Evolutionary conservation across 179 eudicot species (phyloP).

Genomic region (Beta lomatogona): DNA sequence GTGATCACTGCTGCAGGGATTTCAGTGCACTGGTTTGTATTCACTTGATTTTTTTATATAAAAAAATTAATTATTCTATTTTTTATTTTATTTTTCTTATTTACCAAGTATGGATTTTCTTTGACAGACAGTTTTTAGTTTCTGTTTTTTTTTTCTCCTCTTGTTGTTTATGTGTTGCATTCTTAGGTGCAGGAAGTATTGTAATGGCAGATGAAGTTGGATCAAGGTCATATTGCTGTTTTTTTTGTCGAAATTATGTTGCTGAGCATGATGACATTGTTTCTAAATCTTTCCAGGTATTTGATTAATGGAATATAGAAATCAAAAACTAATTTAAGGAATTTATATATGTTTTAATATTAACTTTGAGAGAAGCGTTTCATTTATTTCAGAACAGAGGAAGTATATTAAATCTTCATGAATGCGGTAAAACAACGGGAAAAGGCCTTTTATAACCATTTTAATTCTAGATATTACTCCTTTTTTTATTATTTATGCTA

Average conservation of each 20-base stretch:
- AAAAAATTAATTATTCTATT: not conserved
- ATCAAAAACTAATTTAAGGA: not conserved
- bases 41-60: not conserved
- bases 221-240: slow-evolving; percentile 44
- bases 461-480: too few relatives aligned
- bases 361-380: too few relatives aligned
- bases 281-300: slow-evolving; percentile 48
- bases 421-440: not conserved
- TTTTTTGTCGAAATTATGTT: slow-evolving; percentile 39
- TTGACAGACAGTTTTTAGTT: not conserved
- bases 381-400: too few relatives aligned
- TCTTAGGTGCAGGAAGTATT: slow-evolving; percentile 10
- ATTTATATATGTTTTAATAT: not conserved
- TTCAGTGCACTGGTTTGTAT: slow-evolving; percentile 20
- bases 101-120: not conserved
- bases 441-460: too few relatives aligned
- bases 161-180: not conserved
- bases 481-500: too few relatives aligned
- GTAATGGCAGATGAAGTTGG: slow-evolving; percentile 35
- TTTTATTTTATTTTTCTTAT: too few relatives aligned
- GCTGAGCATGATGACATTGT: slow-evolving; percentile 55
- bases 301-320: not conserved
- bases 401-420: too few relatives aligned
- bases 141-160: not conserved
- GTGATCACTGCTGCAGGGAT: slow-evolving; percentile 18